These are phyloP conservation scores for Lophiotrema nucula DNA, from an alignment of 495 filamentous ascomycete species.

Conservation along the genomic window DNA sequence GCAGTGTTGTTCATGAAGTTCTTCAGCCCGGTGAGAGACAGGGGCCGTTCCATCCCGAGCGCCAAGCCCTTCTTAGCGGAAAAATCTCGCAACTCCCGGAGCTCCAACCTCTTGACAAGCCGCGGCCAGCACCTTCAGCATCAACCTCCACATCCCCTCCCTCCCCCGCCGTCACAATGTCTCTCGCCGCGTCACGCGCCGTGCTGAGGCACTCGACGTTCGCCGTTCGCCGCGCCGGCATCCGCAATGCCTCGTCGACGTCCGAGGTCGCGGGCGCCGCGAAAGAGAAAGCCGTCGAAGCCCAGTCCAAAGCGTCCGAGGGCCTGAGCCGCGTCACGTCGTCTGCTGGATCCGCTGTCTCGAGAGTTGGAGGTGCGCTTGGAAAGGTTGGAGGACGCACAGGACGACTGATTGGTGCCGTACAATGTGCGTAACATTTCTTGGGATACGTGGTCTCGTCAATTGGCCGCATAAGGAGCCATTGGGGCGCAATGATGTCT, in stretches of 20 bases:
- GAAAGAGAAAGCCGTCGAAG: conserved; percentile 50
- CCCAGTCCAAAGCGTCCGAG: conserved; percentile 74
- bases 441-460: neutral
- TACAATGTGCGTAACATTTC: conserved; percentile 73
- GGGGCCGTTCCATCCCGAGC: conserved; percentile 1
- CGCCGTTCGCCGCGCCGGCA: conserved; percentile 54
- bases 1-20: too few relatives aligned
- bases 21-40: too few relatives aligned
- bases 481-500: neutral
- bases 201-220: conserved; percentile 62
- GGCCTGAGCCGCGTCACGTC: conserved; percentile 81
- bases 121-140: conserved; percentile 3
- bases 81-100: conserved; percentile 18
- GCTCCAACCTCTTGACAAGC: conserved; percentile 6
- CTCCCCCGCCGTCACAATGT: conserved; percentile 40
- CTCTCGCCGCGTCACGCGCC: conserved; percentile 52
- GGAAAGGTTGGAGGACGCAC: conserved; percentile 81
- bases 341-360: conserved; percentile 73
- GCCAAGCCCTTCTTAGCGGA: neutral
- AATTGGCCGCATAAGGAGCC: conserved; percentile 5
- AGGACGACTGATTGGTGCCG: conserved; percentile 72
- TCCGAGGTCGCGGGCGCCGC: conserved; percentile 66
- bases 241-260: conserved; percentile 64
- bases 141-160: conserved; percentile 27
- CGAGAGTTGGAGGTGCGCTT: conserved; percentile 66